Percentiles rank a stretch among this genome's conserved stretches.
These are phyloP conservation scores for Urochloa ruziziensis DNA, from an alignment of 176 grass and related monocot species.

Conservation along the genomic window DNA sequence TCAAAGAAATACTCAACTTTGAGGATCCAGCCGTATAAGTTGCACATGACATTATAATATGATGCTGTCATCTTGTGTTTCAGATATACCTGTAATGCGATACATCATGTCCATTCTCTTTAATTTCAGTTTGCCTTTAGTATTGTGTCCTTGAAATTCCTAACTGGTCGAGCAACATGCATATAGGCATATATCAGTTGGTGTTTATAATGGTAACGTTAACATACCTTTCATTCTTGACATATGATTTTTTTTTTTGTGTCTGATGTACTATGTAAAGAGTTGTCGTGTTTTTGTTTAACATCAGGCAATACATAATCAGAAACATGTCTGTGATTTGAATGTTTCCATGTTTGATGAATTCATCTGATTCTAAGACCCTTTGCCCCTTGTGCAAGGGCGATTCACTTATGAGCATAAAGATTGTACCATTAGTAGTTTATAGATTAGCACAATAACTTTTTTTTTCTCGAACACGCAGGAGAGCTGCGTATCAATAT, in stretches of 20 bases:
- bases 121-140: neutral
- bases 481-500: too few relatives aligned
- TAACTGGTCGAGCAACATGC: neutral
- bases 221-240: neutral
- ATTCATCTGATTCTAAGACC: neutral
- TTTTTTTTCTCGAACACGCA: too few relatives aligned
- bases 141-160: neutral
- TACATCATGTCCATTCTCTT: neutral
- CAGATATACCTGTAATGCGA: neutral
- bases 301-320: neutral
- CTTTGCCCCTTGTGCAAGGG: neutral
- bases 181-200: neutral
- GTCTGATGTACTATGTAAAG: neutral
- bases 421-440: neutral
- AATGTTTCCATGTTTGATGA: neutral
- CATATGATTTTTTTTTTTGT: neutral
- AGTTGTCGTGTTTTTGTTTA: neutral
- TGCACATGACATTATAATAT: conserved; percentile 4
- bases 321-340: neutral
- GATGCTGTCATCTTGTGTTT: neutral
- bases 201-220: neutral
- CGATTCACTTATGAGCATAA: neutral
- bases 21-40: neutral
- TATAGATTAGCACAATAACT: neutral
- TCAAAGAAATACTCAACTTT: too few relatives aligned